Conservation (phyloP, 179 eudicot genomes). For the Heliamphora pulchella region DNA sequence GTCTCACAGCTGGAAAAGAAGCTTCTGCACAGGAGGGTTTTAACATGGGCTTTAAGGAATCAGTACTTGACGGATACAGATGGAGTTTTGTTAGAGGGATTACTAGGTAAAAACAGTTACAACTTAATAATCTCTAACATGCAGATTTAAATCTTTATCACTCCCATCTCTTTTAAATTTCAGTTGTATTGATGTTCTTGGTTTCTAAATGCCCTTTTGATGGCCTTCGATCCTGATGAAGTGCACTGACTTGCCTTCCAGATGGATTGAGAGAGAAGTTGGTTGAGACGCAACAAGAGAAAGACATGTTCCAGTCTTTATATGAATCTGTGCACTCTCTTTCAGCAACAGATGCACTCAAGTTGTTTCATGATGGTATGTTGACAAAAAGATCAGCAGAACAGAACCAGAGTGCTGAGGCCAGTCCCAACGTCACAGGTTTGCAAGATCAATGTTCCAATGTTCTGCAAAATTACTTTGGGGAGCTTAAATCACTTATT, state of each 20-base stretch:
- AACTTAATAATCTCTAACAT: neutral
- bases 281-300: slow-evolving; percentile 44
- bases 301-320: slow-evolving; percentile 39
- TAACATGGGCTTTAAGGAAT: slow-evolving; percentile 65
- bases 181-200: neutral
- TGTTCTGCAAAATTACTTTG: slow-evolving; percentile 28
- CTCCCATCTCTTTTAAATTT: neutral
- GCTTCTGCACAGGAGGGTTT: slow-evolving; percentile 84
- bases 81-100: slow-evolving; percentile 78
- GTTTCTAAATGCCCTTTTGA: neutral
- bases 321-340: slow-evolving; percentile 43
- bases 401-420: slow-evolving; percentile 15
- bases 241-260: slow-evolving; percentile 62
- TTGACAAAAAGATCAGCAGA: slow-evolving; percentile 24
- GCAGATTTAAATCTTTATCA: neutral
- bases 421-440: slow-evolving; percentile 17
- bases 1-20: slow-evolving; percentile 57
- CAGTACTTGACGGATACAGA: slow-evolving; percentile 49
- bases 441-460: slow-evolving; percentile 16
- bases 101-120: slow-evolving; percentile 40
- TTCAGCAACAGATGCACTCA: slow-evolving; percentile 57
- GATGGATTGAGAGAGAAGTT: slow-evolving; percentile 41
- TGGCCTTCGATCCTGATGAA: slow-evolving; percentile 21
- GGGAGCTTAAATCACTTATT: slow-evolving; percentile 42
- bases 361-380: slow-evolving; percentile 39